Conservation (phyloP, 495 filamentous ascomycete genomes). For the Xylaria palmicola region DNA sequence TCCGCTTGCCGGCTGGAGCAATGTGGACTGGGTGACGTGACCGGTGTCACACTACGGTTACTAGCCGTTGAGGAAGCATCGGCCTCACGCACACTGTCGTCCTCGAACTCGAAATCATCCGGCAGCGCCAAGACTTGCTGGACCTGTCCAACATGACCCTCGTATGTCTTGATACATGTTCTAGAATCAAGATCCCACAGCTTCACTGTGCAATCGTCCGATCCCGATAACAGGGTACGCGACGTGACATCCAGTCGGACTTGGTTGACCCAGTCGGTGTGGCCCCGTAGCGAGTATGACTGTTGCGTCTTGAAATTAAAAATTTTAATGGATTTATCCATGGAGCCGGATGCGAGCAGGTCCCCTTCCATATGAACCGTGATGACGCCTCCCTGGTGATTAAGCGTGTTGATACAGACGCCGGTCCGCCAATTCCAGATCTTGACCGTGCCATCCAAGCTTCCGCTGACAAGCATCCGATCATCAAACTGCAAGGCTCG, state of each 20-base stretch:
- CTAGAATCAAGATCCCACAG: constrained; percentile 92
- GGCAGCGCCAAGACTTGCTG: constrained; percentile 85
- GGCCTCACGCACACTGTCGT: constrained; percentile 58
- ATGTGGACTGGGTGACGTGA: constrained; percentile 18
- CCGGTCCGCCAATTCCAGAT: constrained; percentile 98
- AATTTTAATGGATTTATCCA: constrained; percentile 86
- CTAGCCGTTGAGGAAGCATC: constrained; percentile 50
- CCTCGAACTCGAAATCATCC: constrained; percentile 83
- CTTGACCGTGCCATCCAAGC: constrained; percentile 73
- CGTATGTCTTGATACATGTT: constrained; percentile 72
- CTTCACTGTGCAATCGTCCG: constrained; percentile 86
- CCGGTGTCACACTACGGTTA: constrained; percentile 37
- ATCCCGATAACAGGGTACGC: constrained; percentile 85
- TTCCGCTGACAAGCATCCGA: constrained; percentile 81
- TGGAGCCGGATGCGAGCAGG: constrained; percentile 81
- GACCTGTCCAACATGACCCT: constrained; percentile 94
- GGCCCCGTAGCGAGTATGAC: constrained; percentile 73
- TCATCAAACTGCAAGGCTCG: constrained; percentile 92
- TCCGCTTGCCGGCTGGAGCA: constrained; percentile 34
- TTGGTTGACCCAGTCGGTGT: constrained; percentile 92
- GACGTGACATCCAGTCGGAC: constrained; percentile 79
- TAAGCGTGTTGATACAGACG: constrained; percentile 76
- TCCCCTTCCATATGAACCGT: constrained; percentile 80
- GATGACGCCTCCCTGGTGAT: constrained; percentile 78
- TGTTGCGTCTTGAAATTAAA: constrained; percentile 89